Base-by-base conservation (phyloP, 208 protist genomes). In the Trypanosoma caninum region DNA sequence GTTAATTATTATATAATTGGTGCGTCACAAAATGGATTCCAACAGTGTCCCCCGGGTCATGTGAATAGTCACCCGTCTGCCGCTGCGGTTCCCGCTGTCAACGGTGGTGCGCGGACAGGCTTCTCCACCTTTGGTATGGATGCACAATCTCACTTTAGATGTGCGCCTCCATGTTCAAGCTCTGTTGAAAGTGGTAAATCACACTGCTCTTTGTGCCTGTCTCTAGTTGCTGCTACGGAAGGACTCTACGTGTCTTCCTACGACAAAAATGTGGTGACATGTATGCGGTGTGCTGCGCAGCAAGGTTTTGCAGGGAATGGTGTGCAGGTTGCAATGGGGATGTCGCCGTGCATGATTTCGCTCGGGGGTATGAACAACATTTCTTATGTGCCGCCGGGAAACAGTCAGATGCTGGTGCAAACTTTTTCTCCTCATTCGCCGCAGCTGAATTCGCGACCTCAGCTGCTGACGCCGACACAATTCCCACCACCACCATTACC, bases 1-100 rank as follows among this genome's bases (percentile, higher is more conserved):
- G 20, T 66, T 8, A 59, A 51, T 59, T 51, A 56, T 40, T 66
- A 57, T 27, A n/a, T 59, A 25, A 38, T 66, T 31, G 51, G 45
- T 10, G 48, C 20, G 10, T 18, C 28, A 16, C 13, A 14, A 34
- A 42, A 42, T n/a, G 31, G 27, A 25, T 10, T 66, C 22, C 50
- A 47, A 3, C 14, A 35, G 1, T 0, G 58, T 52, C 42, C 30
- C 7, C 33, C 34, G 3, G n/a, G 20, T 54, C 58, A 54, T 23
- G 31, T 31, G 10, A 53, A 54, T 30, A 35, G 31, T 9, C n/a
- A 50, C 7, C 13, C 14, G 13, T 18, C 18, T 60, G 16, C 38
- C 14, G 6, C 31, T 25, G 16, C 55, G 38, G 40, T 18, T 18
- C 14, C 14, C 30, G 41, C 11, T n/a, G 38, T 10, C 2, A 40